Conservation (phyloP, 345 rosid genomes). For the Pistacia atlantica region DNA sequence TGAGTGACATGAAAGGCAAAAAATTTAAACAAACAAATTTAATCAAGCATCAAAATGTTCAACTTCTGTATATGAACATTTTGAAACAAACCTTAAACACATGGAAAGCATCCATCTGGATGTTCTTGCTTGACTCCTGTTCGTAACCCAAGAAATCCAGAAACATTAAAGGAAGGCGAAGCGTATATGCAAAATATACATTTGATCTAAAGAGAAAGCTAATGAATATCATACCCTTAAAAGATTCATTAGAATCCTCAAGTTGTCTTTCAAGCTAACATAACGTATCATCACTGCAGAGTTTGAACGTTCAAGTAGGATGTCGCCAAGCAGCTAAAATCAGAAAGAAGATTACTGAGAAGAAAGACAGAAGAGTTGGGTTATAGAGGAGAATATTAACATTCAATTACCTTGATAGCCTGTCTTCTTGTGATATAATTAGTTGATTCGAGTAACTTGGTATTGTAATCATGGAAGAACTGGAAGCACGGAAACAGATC, state of each 20-base stretch:
- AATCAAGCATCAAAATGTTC: background rate
- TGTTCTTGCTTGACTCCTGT: conserved; percentile 13
- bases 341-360: background rate
- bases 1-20: background rate
- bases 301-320: conserved; percentile 6
- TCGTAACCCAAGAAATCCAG: background rate
- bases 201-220: background rate
- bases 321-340: conserved; percentile 7
- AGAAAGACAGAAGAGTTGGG: background rate
- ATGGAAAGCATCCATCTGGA: conserved; percentile 12
- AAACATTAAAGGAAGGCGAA: background rate
- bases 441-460: conserved; percentile 22
- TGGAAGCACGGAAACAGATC: background rate
- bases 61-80: background rate
- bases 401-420: conserved; percentile 18
- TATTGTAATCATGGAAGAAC: conserved; percentile 27
- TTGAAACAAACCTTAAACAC: conserved; percentile 17
- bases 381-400: no score
- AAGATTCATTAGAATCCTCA: conserved; percentile 17
- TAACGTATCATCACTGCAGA: conserved; percentile 9
- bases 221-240: background rate
- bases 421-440: conserved; percentile 28
- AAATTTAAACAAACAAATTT: background rate
- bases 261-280: conserved; percentile 12
- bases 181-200: no score